Base-by-base conservation (phyloP, 768 basidiomycete species). In the Mycena vitilis region DNA sequence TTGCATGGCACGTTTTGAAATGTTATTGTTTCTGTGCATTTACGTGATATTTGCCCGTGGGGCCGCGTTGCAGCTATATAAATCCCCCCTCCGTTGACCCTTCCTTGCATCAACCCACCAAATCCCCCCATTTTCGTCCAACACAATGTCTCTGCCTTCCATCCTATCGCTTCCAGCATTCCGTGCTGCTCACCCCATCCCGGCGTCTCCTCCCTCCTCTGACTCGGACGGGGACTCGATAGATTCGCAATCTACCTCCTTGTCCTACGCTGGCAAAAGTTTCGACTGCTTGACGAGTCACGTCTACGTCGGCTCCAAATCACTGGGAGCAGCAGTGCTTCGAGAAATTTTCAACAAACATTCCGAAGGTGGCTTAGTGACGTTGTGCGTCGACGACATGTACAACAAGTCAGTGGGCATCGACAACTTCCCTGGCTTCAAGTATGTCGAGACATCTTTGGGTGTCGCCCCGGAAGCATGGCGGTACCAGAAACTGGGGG, bases 331-430 rank as follows among this genome's bases (percentile, higher is more conserved):
- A 0, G 67, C 72, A 10, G 53, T 73, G 15, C 63, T 85, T 54
- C 58, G 72, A 20, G 51, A 68, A 0, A 61, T 82, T 44, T 85
- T 81, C 66, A 66, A 77, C n/a, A 75, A 76, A 53, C 77, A 84
- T 69, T 74, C 78, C 40, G 59, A 74, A 54, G 70, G 72, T 23
- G 78, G 75, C 15, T 66, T 74, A 13, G 20, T 85, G 37, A 79
- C 80, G 15, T 60, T 84, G 36, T 75, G 78, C 64, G 64, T 81
- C 23, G 76, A 73, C n/a, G 66, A 74, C 18, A 8, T 36, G 30
- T 53, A n/a, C 52, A 54, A 15, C n/a, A 58, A 13, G 20, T 55
- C 18, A 20, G 62, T 37, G 20, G 66, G 18, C 0, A 36, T n/a
- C 36, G 20, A 54, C 23, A 20, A 51, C 15, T n/a, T n/a, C n/a